Conservation (phyloP, 805 yeast species). For the Alloascoidea africana region DNA sequence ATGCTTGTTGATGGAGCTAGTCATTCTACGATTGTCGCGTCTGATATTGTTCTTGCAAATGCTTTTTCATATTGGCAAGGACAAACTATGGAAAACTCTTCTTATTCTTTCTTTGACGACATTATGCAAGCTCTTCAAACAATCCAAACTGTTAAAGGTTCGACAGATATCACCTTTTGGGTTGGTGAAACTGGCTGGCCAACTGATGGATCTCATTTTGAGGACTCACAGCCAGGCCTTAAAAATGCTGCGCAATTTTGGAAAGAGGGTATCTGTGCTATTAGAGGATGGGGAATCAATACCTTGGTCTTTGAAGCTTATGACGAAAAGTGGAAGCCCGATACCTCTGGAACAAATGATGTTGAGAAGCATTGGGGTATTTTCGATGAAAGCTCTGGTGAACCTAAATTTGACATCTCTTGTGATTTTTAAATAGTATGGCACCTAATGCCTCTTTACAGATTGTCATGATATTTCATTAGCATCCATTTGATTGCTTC, state of each 20-base stretch:
- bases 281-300: slow-evolving; percentile 93
- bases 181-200: slow-evolving; percentile 99
- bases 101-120: slow-evolving; percentile 89
- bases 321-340: slow-evolving; percentile 95
- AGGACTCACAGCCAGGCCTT: slow-evolving; percentile 49
- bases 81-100: slow-evolving; percentile 66
- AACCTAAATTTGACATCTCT: not conserved
- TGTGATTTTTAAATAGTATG: not conserved
- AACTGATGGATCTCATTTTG: slow-evolving; percentile 65
- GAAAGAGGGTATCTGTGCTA: slow-evolving; percentile 82
- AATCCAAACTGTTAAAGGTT: slow-evolving; percentile 76
- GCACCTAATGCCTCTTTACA: too few relatives aligned
- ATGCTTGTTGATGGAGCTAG: slow-evolving; percentile 68
- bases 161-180: slow-evolving; percentile 79
- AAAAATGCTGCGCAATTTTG: slow-evolving; percentile 68
- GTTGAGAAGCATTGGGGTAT: slow-evolving; percentile 97
- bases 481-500: too few relatives aligned
- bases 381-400: slow-evolving; percentile 30
- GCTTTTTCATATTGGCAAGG: slow-evolving; percentile 99
- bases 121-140: slow-evolving; percentile 93
- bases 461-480: too few relatives aligned
- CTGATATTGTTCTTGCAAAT: slow-evolving; percentile 82
- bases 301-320: slow-evolving; percentile 88
- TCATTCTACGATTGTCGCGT: slow-evolving; percentile 55
- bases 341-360: slow-evolving; percentile 67